These are phyloP conservation scores for Panaeolus cyanescens DNA, from an alignment of 768 basidiomycete genomes.

Conservation along the genomic window DNA sequence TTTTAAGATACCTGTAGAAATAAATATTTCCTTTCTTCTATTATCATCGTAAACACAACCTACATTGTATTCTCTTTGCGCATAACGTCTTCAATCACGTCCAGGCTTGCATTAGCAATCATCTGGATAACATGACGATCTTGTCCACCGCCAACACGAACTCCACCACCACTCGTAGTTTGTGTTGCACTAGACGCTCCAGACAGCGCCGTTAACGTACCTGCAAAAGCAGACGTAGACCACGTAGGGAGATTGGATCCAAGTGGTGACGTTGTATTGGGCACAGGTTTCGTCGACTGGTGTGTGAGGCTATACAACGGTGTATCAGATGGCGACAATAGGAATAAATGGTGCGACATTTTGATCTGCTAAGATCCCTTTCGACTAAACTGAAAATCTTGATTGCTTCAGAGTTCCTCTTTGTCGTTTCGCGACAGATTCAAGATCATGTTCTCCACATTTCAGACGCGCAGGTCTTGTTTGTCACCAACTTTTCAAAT, in stretches of 20 bases:
- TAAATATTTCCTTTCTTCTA: slow-evolving; percentile 16
- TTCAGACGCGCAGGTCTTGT: slow-evolving; percentile 10
- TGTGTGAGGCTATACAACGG: slow-evolving; percentile 85
- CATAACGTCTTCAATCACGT: slow-evolving; percentile 93
- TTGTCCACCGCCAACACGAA: slow-evolving; percentile 77
- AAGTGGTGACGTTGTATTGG: slow-evolving; percentile 62
- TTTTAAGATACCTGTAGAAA: slow-evolving; percentile 82
- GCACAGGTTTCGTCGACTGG: slow-evolving; percentile 73
- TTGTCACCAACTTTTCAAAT: slow-evolving; percentile 9
- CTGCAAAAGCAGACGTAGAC: slow-evolving; percentile 91
- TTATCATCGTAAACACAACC: slow-evolving; percentile 27
- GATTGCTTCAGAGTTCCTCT: not conserved
- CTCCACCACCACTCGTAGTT: slow-evolving; percentile 62
- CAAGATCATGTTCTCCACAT: not conserved
- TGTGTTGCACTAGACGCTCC: slow-evolving; percentile 81
- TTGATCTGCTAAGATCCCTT: not conserved
- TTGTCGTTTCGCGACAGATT: not conserved
- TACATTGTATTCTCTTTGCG: slow-evolving; percentile 80
- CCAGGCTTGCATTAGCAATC: slow-evolving; percentile 96
- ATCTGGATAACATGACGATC: slow-evolving; percentile 97
- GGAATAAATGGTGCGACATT: slow-evolving; percentile 88
- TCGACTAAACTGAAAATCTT: not conserved
- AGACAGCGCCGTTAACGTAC: slow-evolving; percentile 83
- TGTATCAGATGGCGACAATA: slow-evolving; percentile 85
- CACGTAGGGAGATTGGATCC: slow-evolving; percentile 85